phyloP scores from a whole-genome alignment of 208 protist genomes.

The Leishmania amazonensis region DNA sequence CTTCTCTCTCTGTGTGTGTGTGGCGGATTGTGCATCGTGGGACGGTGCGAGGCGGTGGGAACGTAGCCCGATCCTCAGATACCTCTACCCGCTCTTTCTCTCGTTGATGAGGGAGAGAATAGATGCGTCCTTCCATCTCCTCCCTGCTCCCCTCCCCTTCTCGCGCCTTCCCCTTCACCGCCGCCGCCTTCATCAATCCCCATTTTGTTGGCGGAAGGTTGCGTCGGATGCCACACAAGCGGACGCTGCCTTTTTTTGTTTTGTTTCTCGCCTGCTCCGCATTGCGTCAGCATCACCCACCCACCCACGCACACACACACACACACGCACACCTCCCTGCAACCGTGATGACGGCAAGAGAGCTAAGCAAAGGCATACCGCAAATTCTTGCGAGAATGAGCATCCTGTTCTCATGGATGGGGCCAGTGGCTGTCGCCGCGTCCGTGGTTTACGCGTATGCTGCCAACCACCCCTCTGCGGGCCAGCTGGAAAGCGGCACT shows the following conservation, averaged over 20 bases:
- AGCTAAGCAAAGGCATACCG: neutral
- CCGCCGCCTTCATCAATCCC: neutral
- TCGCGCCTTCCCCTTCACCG: neutral
- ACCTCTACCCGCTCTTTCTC: neutral
- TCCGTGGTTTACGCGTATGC: conserved; percentile 37
- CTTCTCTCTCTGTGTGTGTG: neutral
- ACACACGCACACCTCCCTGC: neutral
- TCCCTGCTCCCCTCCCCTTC: neutral
- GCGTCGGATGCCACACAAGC: neutral
- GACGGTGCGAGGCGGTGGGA: neutral
- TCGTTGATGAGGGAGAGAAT: neutral
- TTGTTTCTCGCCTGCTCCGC: neutral
- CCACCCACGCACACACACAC: no score
- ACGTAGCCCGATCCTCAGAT: neutral
- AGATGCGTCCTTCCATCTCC: neutral
- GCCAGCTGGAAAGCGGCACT: conserved; percentile 4
- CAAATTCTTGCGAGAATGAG: neutral
- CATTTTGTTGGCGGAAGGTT: neutral
- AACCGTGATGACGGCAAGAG: neutral
- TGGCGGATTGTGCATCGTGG: neutral
- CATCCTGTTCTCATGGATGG: conserved; percentile 5
- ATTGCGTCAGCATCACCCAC: neutral
- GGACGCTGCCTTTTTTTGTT: neutral
- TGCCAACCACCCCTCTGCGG: conserved; percentile 25
- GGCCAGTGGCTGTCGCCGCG: conserved; percentile 30